These are phyloP conservation scores for Scenedesmus sp. DNA, from an alignment of 163 green algal species.

Conservation along the genomic window DNA sequence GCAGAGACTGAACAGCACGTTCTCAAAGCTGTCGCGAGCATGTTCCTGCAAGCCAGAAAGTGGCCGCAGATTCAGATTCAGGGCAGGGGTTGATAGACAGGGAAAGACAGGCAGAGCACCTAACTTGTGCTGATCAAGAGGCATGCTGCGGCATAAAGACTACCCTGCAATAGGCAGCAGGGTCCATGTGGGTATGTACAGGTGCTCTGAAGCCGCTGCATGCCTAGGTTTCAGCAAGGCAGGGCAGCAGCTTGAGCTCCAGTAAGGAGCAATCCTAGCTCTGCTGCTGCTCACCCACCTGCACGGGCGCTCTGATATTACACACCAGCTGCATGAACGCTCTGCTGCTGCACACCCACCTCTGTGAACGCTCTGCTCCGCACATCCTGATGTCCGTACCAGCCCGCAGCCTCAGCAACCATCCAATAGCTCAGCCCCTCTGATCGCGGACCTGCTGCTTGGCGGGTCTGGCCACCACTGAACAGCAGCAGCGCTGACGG, in stretches of 20 bases:
- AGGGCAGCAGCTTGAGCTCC: too few species aligned
- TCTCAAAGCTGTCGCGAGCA: slow-evolving; percentile 91
- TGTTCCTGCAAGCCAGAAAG: slow-evolving; percentile 76
- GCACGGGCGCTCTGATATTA: too few species aligned
- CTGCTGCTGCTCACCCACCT: too few species aligned
- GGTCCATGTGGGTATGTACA: too few species aligned
- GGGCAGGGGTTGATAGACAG: not conserved
- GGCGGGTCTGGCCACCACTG: slow-evolving; percentile 84
- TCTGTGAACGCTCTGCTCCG: slow-evolving; percentile 75
- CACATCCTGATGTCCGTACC: slow-evolving; percentile 80
- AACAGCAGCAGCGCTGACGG: slow-evolving; percentile 86
- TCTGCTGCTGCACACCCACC: slow-evolving; percentile 1
- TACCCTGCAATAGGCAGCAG: not conserved
- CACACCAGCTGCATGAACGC: too few species aligned
- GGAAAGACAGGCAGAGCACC: too few species aligned
- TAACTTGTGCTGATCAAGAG: too few species aligned
- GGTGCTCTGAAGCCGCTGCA: too few species aligned
- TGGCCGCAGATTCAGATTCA: not conserved
- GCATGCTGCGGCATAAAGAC: not conserved
- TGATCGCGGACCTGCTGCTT: slow-evolving; percentile 77
- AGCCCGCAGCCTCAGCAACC: slow-evolving; percentile 81
- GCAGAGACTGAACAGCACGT: slow-evolving; percentile 92
- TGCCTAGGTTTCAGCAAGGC: too few species aligned
- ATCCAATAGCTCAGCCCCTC: slow-evolving; percentile 91
- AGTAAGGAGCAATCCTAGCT: too few species aligned